phyloP scores from a whole-genome alignment of 2,329 filamentous ascomycete species.

The Rhexocercosporidium sp. region DNA sequence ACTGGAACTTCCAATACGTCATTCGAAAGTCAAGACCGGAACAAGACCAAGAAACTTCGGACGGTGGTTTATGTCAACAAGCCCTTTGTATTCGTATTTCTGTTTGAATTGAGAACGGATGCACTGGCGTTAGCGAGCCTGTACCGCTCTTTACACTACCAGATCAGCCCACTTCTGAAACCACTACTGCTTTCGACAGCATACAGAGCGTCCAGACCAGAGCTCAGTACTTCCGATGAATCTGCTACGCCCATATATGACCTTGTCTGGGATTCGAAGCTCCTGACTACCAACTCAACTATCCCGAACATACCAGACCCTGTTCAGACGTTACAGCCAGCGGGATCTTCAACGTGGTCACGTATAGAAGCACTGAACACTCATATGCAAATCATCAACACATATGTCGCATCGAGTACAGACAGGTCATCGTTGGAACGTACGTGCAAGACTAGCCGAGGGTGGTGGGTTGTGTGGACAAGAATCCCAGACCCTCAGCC shows the following conservation, averaged over 20 bases:
- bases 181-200: conserved; percentile 60
- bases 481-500: conserved; percentile 52
- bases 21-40: conserved; percentile 56
- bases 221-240: conserved; percentile 28
- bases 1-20: conserved; percentile 33
- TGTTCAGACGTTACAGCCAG: conserved; percentile 30
- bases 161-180: conserved; percentile 63
- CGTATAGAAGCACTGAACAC: conserved; percentile 68
- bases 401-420: conserved; percentile 54
- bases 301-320: conserved; percentile 69
- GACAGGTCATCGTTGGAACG: conserved; percentile 57
- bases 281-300: conserved; percentile 64
- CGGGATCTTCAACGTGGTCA: conserved; percentile 53
- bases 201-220: conserved; percentile 60
- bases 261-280: conserved; percentile 64
- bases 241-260: conserved; percentile 57
- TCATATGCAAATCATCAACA: conserved; percentile 66
- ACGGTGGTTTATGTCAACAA: conserved; percentile 75
- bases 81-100: conserved; percentile 78
- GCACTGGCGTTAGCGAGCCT: conserved; percentile 60
- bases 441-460: conserved; percentile 68
- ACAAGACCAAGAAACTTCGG: conserved; percentile 62
- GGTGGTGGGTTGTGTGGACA: conserved; percentile 75
- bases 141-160: conserved; percentile 64
- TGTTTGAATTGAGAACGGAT: conserved; percentile 68